Percentiles rank a stretch among this genome's conserved stretches.
Evolutionary conservation across 176 grass and related monocot genomes (phyloP).

Genomic region (Juncus inflexus): DNA sequence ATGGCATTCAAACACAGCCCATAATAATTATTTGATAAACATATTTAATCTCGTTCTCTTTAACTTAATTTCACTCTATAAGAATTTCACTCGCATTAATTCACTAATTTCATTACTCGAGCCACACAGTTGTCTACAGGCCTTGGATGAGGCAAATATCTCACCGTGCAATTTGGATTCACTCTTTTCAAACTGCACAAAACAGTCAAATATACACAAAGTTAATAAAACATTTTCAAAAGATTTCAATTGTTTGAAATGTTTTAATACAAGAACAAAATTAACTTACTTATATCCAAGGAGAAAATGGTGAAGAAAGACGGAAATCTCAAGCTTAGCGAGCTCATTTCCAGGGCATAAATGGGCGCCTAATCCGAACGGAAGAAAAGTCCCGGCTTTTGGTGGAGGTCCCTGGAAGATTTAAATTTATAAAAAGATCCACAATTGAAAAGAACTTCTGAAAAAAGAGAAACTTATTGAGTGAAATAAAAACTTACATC

Average conservation of each 20-base stretch:
- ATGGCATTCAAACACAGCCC: too few relatives aligned
- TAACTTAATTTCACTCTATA: conserved; percentile 23
- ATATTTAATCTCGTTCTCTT: too few relatives aligned
- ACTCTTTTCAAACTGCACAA: conserved; percentile 45
- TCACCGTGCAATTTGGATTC: conserved; percentile 40
- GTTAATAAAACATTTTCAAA: not conserved
- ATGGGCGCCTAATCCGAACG: conserved; percentile 57
- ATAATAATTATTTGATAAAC: too few relatives aligned
- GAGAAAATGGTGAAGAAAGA: conserved; percentile 94
- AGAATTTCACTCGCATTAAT: conserved; percentile 55
- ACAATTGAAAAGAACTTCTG: not conserved
- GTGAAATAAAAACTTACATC: conserved; percentile 37
- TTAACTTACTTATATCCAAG: conserved; percentile 64
- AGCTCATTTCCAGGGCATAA: conserved; percentile 89
- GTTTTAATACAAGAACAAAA: not conserved
- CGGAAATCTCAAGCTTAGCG: conserved; percentile 92
- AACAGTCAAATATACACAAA: not conserved
- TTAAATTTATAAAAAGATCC: conserved; percentile 1
- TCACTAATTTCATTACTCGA: conserved; percentile 55
- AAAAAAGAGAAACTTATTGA: conserved; percentile 13
- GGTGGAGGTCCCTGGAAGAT: conserved; percentile 50
- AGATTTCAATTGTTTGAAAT: not conserved
- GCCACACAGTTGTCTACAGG: conserved; percentile 75
- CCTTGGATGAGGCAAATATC: conserved; percentile 67
- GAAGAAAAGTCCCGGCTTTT: conserved; percentile 70